Evolutionary conservation across 2,329 filamentous ascomycete genomes (phyloP), one percentile per base, ranked within the genome.

Genomic region (Stemphylium lycopersici): DNA sequence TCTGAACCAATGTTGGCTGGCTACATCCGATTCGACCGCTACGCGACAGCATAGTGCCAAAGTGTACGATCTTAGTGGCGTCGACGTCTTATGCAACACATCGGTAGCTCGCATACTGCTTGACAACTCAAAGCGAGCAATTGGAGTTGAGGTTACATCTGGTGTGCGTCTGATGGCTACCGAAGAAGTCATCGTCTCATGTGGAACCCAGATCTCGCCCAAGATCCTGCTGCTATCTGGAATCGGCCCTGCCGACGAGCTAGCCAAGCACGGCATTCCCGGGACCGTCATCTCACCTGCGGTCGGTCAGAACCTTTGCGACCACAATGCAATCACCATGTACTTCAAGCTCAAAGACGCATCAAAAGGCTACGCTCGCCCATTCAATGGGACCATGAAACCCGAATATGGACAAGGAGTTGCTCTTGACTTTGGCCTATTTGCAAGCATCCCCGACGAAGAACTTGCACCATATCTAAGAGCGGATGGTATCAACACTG

Each of bases 161-260:
- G 46, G 46, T 15, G 11, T 13, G 8, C 46, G 20, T n/a, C 33
- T 41, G n/a, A 41, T 41, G 20, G 57, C 54, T 7, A 39, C 60
- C 62, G 76, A 77, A 36, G 78, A 80, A 59, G 71, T 80, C 31
- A 76, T 81, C 16, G 48, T 80, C 2, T 76, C 75, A 0, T 77
- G 75, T 2, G 59, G 62, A 22, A 45, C 63, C 15, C 77, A 77
- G 47, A 71, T 72, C 40, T 76, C 73, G 1, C 78, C 77, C 0
- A 76, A 80, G 48, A 50, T 70, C 2, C 59, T 68, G 59, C 71
- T 75, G 63, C 62, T 77, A 1, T 76, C 73, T 4, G 76, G 75
- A 5, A 68, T 77, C 33, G 75, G 77, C 3, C 66, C 64, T 1
- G 29, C 18, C 2, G 44, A 45, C 0, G 41, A 63, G 12, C 63